Conservation (phyloP, 495 filamentous ascomycete genomes). For the Aspergillus wentii region DNA sequence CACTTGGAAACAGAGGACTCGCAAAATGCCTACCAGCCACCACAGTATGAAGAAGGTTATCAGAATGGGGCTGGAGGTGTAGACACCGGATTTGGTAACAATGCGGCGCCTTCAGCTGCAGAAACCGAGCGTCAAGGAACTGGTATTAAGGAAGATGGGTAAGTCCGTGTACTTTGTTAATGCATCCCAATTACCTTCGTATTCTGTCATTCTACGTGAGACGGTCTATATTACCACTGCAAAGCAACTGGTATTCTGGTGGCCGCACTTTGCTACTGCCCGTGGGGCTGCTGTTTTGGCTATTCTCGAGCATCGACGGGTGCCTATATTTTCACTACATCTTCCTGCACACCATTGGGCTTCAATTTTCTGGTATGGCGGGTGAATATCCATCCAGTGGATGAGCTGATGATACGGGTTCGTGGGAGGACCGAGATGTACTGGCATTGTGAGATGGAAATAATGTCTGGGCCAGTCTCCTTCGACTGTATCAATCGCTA, state of each 20-base stretch:
- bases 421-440: conserved; percentile 7
- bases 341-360: not conserved
- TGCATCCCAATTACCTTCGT: conserved; percentile 19
- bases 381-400: conserved; percentile 1
- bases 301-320: no score
- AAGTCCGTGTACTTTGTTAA: conserved; percentile 51
- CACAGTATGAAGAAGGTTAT: conserved; percentile 46
- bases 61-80: conserved; percentile 63
- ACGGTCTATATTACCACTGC: no score
- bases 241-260: no score
- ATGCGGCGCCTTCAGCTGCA: conserved; percentile 22
- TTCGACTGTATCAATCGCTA: no score
- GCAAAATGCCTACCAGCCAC: conserved; percentile 29
- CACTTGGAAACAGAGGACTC: conserved; percentile 36
- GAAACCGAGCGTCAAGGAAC: conserved; percentile 42
- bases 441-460: not conserved
- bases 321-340: conserved; percentile 15
- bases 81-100: conserved; percentile 39
- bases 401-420: conserved; percentile 8
- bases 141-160: conserved; percentile 98
- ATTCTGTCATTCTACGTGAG: no score
- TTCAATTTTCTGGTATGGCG: conserved; percentile 1
- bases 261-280: no score
- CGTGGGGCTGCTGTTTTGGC: no score
- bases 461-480: no score